Base-by-base conservation (phyloP, 2,329 filamentous ascomycete genomes). In the Rhinocladiella similis region DNA sequence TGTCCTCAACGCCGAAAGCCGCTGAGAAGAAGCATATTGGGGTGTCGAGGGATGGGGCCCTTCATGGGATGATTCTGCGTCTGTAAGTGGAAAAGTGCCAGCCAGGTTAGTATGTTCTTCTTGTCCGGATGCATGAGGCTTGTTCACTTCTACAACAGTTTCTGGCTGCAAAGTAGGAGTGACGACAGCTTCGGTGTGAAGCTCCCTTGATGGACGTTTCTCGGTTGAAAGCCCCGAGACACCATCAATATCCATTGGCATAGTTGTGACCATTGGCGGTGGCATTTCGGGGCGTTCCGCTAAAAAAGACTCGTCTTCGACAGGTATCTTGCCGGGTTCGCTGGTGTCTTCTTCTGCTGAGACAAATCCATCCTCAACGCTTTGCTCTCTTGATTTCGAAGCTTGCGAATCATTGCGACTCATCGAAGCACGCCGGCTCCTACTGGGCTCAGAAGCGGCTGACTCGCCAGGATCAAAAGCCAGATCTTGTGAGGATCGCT, bases 241-340 rank as follows among this genome's bases (percentile, higher is more conserved):
- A 75, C 74, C 70, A 69, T 70, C 63, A 68, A 52, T 61, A 57
- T 20, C 61, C 61, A 60, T 68, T 65, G 65, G 70, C 65, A 65
- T 63, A 62, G 59, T 68, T 65, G 65, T 69, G 64, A 66, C 69
- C 70, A 61, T 71, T 73, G 74, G 75, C 73, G 72, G 70, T 73
- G 77, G 77, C 74, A 80, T 80, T 81, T 83, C 83, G 80, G 80
- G 82, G 82, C 81, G 76, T 74, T 76, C 75, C 69, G 71, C 83
- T 86, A 85, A 84, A 85, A 85, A 85, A 85, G 82, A 80, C 75
- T 78, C 59, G 67, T 72, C 68, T 68, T 74, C 69, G 61, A 73
- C 67, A 41, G 25, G 39, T 45, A 60, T 36, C 50, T 55, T 19
- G 7, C 20, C 2, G n/a, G 59, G 35, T 41, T 27, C 50, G 35